These are phyloP conservation scores for Cryptosporidium ubiquitum DNA, from an alignment of 169 alveolate genomes.

Conservation along the genomic window DNA sequence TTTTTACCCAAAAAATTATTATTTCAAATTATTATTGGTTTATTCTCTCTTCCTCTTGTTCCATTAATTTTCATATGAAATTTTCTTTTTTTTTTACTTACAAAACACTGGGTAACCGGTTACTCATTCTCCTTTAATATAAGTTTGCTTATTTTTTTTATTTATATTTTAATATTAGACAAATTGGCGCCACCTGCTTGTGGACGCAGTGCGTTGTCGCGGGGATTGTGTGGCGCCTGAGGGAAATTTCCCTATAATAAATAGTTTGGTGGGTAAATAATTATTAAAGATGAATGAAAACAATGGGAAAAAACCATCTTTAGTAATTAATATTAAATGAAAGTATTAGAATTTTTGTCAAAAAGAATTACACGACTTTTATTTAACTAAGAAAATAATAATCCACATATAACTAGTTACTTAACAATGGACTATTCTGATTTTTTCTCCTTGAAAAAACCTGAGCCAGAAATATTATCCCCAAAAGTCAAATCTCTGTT, in stretches of 20 bases:
- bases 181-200: background rate
- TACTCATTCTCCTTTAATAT: slow-evolving; percentile 14
- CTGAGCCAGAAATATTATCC: slow-evolving; percentile 8
- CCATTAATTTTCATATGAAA: background rate
- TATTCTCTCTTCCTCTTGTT: slow-evolving; percentile 9
- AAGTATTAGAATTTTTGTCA: background rate
- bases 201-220: slow-evolving; percentile 24
- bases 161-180: slow-evolving; percentile 2
- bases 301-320: too few species aligned
- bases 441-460: background rate
- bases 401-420: too few species aligned
- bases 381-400: too few species aligned
- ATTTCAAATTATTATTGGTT: background rate
- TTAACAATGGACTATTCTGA: slow-evolving; percentile 26
- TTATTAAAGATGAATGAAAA: too few species aligned
- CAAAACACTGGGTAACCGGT: slow-evolving; percentile 32
- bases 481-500: slow-evolving; percentile 19
- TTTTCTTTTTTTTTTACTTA: slow-evolving; percentile 3
- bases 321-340: background rate
- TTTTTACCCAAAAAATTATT: slow-evolving; percentile 2
- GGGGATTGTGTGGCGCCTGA: background rate
- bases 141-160: slow-evolving; percentile 2
- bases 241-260: background rate
- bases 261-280: background rate
- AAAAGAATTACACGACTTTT: too few species aligned